Percentiles rank a stretch among this genome's conserved stretches.
Conservation (phyloP, 192 early-diverging fungal genomes). For the Lunasporangiospora selenospora region DNA sequence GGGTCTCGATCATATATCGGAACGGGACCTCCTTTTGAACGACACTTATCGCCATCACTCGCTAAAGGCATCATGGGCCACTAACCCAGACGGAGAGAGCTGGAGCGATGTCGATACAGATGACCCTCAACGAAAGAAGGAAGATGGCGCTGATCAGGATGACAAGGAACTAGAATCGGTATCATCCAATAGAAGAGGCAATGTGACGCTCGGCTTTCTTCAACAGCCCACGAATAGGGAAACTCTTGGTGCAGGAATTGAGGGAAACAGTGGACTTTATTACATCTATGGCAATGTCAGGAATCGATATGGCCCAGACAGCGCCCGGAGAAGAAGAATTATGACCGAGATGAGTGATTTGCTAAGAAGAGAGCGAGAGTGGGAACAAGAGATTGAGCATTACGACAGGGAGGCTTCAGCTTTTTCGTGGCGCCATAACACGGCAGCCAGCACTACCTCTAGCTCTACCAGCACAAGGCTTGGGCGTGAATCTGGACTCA, state of each 20-base stretch:
- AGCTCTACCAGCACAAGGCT: too few relatives aligned
- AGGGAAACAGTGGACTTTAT: conserved; percentile 17
- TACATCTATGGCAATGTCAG: conserved; percentile 30
- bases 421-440: too few relatives aligned
- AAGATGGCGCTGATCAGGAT: conserved; percentile 5
- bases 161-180: conserved; percentile 29
- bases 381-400: conserved; percentile 25
- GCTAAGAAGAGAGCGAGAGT: conserved; percentile 29
- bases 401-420: conserved; percentile 4
- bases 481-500: too few relatives aligned
- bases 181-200: not conserved
- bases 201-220: conserved; percentile 6
- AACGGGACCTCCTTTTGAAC: conserved; percentile 17
- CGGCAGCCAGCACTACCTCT: too few relatives aligned
- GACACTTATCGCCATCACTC: conserved; percentile 19
- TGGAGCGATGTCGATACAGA: conserved; percentile 38
- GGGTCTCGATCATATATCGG: conserved; percentile 27
- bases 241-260: too few relatives aligned
- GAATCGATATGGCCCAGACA: conserved; percentile 15
- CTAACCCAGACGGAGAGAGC: conserved; percentile 42
- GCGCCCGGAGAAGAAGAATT: conserved; percentile 9
- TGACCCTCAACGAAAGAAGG: conserved; percentile 3
- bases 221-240: too few relatives aligned
- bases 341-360: conserved; percentile 37
- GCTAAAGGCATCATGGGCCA: conserved; percentile 27